phyloP scores from a whole-genome alignment of 257 asterid species.

The Ocimum tenuiflorum region DNA sequence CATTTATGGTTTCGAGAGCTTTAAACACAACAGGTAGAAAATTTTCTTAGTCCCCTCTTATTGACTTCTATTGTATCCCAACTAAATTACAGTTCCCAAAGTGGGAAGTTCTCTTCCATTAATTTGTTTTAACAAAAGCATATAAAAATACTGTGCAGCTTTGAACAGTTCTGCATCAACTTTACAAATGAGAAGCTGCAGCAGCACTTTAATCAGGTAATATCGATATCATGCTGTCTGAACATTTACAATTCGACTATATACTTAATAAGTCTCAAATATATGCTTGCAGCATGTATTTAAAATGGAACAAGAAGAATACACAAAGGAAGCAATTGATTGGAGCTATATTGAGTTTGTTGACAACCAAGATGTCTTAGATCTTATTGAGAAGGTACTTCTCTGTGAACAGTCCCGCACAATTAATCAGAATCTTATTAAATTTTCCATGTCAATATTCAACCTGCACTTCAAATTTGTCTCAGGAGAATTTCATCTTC shows the following conservation, averaged over 20 bases:
- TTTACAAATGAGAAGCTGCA: slow-evolving; percentile 95
- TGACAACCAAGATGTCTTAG: slow-evolving; percentile 94
- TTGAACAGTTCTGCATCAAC: slow-evolving; percentile 96
- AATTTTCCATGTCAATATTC: neutral
- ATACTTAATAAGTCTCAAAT: slow-evolving; percentile 24
- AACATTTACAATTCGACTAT: slow-evolving; percentile 4
- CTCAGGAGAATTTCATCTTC: neutral
- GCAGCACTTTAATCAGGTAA: slow-evolving; percentile 96
- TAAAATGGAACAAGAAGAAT: slow-evolving; percentile 99
- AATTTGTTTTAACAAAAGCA: slow-evolving; percentile 25
- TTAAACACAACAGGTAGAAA: slow-evolving; percentile 80
- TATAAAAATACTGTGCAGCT: slow-evolving; percentile 47
- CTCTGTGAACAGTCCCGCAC: neutral
- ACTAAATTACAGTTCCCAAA: slow-evolving; percentile 3
- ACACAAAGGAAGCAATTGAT: slow-evolving; percentile 79
- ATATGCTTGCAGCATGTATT: slow-evolving; percentile 79
- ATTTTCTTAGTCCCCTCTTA: slow-evolving; percentile 8
- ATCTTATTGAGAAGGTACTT: slow-evolving; percentile 91
- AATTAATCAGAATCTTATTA: neutral
- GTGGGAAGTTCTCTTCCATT: slow-evolving; percentile 17
- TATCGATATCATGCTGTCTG: slow-evolving; percentile 8
- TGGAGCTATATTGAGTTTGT: slow-evolving; percentile 99
- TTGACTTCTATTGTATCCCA: slow-evolving; percentile 3
- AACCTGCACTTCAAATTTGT: neutral
- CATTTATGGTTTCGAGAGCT: slow-evolving; percentile 95